phyloP scores from a whole-genome alignment of 345 rosid species.

The Carallia brachiata region DNA sequence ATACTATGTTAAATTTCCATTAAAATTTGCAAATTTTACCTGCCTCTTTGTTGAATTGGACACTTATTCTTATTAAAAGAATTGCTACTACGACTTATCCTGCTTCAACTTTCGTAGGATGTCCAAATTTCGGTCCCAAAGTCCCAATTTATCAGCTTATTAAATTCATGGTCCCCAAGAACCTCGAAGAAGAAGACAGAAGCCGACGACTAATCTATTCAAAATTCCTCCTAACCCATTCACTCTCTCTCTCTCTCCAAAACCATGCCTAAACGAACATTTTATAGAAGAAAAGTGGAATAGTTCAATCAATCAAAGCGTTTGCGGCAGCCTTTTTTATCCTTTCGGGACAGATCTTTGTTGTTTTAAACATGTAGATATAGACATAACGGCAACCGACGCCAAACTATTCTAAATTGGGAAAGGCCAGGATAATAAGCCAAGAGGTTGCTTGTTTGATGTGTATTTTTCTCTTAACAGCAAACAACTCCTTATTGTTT shows the following conservation, averaged over 20 bases:
- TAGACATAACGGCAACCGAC: background rate
- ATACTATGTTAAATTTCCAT: background rate
- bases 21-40: background rate
- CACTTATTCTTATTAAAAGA: background rate
- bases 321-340: background rate
- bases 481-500: background rate
- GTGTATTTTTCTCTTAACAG: background rate
- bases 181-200: background rate
- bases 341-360: background rate
- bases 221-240: background rate
- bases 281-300: background rate
- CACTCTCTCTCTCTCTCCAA: background rate
- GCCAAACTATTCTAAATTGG: background rate
- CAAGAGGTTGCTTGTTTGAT: background rate
- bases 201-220: background rate
- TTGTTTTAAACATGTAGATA: background rate
- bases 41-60: too few relatives aligned
- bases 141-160: background rate
- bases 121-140: background rate
- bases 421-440: slow-evolving; percentile 9
- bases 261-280: background rate
- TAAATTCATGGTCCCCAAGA: background rate
- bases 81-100: background rate
- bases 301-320: background rate
- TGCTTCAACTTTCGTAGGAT: background rate